Evolutionary conservation across 2,329 filamentous ascomycete species (phyloP), one percentile per base, ranked within the genome.

Genomic region (Cladosporium velox): DNA sequence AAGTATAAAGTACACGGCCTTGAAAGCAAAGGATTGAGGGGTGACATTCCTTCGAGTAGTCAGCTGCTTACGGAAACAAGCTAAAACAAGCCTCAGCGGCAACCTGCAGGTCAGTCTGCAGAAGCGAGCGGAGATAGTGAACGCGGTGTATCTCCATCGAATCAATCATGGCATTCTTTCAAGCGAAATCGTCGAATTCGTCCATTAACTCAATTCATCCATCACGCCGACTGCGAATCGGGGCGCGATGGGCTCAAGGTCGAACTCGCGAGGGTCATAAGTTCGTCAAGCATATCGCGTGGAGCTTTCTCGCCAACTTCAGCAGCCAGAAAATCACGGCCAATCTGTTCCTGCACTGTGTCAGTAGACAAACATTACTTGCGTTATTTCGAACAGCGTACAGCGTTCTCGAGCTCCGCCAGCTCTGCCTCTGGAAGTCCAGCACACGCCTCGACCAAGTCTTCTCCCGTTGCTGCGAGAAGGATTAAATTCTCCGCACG

Each of bases 401-500:
- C 87, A 28, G 93, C 92, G 69, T 86, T 80, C 71, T 88, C 84
- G n/a, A 97, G 81, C 44, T 86, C 85, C n/a, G 79, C 77, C 62
- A 84, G 83, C 72, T 97, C 92, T 4, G 82, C 80, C 0, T 82
- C 79, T 0, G 88, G 87, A 69, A 96, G 80, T 54, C 83, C 84
- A 4, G 90, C 87, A 77, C 91, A 97, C 24, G 88, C 86, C 34
- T 87, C 84, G 6, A 90, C 86, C 1, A 98, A 81, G 76, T 96
- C 91, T 73, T 94, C 90, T 7, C 92, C 91, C 60, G 84, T 86
- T 18, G 87, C 86, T 38, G 90, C 82, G 18, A 95, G 80, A 7
- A 87, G 77, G 26, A 90, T 87, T 41, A 99, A 83, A 8, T 89
- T 85, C 69, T 92, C 89, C 0, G 94, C 93, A 65, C 93, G 87